Percentiles rank a stretch among this genome's conserved stretches.
Conservation (phyloP, 1,284 basidiomycete species). For the Sanghuangporus baumii region DNA sequence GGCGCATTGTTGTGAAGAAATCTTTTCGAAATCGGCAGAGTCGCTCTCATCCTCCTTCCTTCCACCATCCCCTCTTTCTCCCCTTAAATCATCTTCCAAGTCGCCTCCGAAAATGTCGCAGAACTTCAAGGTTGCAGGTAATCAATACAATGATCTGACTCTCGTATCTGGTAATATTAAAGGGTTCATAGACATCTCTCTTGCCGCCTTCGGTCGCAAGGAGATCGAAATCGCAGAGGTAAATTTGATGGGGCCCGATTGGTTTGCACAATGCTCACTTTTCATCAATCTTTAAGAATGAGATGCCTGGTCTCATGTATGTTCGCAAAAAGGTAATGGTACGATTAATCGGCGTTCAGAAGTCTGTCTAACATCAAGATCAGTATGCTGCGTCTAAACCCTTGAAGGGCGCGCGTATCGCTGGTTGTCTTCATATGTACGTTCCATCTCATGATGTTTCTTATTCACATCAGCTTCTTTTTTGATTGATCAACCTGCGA, state of each 20-base stretch:
- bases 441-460: conserved; percentile 19
- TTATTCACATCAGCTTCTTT: conserved; percentile 6
- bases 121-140: conserved; percentile 80
- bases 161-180: conserved; percentile 12
- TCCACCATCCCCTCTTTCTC: conserved; percentile 26
- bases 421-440: conserved; percentile 96
- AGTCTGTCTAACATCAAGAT: conserved; percentile 22
- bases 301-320: conserved; percentile 94
- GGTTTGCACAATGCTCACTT: conserved; percentile 16
- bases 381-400: conserved; percentile 83
- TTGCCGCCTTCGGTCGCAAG: conserved; percentile 96
- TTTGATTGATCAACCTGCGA: conserved; percentile 12
- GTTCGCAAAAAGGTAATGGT: conserved; percentile 70
- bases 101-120: conserved; percentile 40
- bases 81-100: conserved; percentile 21
- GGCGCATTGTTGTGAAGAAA: conserved; percentile 31
- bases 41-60: conserved; percentile 31
- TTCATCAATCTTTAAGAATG: conserved; percentile 47
- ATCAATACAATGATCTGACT: not conserved
- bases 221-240: conserved; percentile 98
- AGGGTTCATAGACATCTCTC: conserved; percentile 72
- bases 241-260: conserved; percentile 14
- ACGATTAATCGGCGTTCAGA: not conserved
- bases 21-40: conserved; percentile 22
- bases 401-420: conserved; percentile 93